Evolutionary conservation across 176 grass and related monocot genomes (phyloP), one percentile per base, ranked within the genome.

Genomic region (Saccharum spontaneum): DNA sequence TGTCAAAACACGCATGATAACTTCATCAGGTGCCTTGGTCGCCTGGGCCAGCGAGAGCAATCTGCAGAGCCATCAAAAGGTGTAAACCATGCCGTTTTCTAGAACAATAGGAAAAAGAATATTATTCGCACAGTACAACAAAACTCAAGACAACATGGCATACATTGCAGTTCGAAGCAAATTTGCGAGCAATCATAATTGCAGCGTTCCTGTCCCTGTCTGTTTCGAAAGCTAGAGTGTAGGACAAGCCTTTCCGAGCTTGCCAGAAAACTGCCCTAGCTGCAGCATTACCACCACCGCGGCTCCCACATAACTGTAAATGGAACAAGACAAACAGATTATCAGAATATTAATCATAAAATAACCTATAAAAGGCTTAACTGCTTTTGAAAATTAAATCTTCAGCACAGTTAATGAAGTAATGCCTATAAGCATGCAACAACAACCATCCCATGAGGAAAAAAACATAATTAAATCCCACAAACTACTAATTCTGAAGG

Each of bases 131-230:
- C 24, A 66, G 28, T 31, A 73, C 30, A 74, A 10, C 4, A 43
- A 43, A 24, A 3, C 63, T 66, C 28, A 31, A 33, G 2, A 33
- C 63, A 65, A 66, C 24, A 31, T 14, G 28, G 26, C 30, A 5
- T 65, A 92, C 96, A 81, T 95, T 98, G 75, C 93, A 98, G 40
- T 89, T 92, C 14, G 87, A 93, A 61, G 96, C 96, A 73, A 95
- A 95, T 89, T 86, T 98, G 59, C 93, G 83, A 54, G 96, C 96
- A 79, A 98, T 90, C 80, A 98, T 92, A 44, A 98, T 81, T 7
- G 91, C 91, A 52, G 96, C 96, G 83, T 95, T 98, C 73, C 96
- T 85, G 22, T 95, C 93, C 85, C 96, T 95, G 80, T 95, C 93
- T 16, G 93, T 88, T 87, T 98, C 92, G 43, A 98, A 95, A 61